Evolutionary conservation across 495 filamentous ascomycete genomes (phyloP), one percentile per base, ranked within the genome.

Genomic region (Neurospora intermedia): DNA sequence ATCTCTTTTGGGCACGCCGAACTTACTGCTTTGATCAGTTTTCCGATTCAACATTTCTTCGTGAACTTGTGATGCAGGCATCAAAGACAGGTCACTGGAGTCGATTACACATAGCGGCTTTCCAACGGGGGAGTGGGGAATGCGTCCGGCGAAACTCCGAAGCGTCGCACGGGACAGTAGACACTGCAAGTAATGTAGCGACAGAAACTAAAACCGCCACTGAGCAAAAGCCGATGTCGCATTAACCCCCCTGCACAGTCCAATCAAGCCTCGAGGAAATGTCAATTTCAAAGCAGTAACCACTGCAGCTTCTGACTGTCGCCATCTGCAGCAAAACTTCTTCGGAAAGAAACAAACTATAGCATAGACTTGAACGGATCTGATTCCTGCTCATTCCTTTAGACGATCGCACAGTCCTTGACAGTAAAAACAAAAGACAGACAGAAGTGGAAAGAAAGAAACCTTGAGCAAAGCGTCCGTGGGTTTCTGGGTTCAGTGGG

Each of bases 231-330:
- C 79, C 79, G 79, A 79, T 81, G 71, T 80, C 79, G 80, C 82
- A 80, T 80, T 43, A 75, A 74, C 81, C 23, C 13, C 13, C 23
- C 54, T 15, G 54, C 54, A 66, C 27, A 45, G 54, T 66, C 54
- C 54, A 66, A 66, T 66, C 54, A 66, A 66, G 54, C 27, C 27
- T 31, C 54, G 54, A 66, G 27, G 27, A 66, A 66, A 66, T 66
- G 54, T 66, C 54, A 35, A 66, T 84, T 84, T 84, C 81, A 83
- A 83, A 83, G 80, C 80, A 82, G 39, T 41, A 41, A 18, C 45
- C 69, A 2, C 27, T 1, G 27, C 27, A 40, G 5, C 46, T 15
- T 23, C 27, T 31, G 35, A 38, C n/a, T n/a, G 43, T 23, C 9
- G 35, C 35, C 31, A 59, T 20, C 15, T 15, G 69, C 43, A 69